Conservation (phyloP, 805 yeast species). For the Candida vaughaniae region DNA sequence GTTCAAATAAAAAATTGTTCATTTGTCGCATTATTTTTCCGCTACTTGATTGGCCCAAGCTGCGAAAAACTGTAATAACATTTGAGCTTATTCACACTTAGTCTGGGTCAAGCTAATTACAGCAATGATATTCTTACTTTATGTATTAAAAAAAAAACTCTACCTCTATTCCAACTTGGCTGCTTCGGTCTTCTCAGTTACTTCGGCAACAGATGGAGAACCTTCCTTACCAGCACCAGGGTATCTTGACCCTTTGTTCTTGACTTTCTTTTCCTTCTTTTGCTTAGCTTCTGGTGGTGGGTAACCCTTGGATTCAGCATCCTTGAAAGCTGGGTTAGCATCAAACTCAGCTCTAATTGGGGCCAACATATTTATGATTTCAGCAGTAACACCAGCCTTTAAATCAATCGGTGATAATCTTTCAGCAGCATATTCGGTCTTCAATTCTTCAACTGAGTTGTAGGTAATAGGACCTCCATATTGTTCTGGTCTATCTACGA, state of each 20-base stretch:
- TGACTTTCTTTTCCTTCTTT: constrained; percentile 72
- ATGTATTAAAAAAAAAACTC: too few relatives aligned
- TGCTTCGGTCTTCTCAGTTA: constrained; percentile 37
- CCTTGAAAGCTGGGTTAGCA: constrained; percentile 67
- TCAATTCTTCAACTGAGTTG: constrained; percentile 63
- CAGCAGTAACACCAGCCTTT: constrained; percentile 87
- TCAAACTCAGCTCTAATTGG: constrained; percentile 78
- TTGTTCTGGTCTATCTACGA: constrained; percentile 89
- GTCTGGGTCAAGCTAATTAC: too few relatives aligned
- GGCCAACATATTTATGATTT: constrained; percentile 73
- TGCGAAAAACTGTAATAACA: neutral
- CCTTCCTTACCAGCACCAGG: constrained; percentile 38
- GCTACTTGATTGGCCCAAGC: constrained; percentile 21
- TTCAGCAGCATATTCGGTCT: constrained; percentile 68
- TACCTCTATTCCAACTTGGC: constrained; percentile 31
- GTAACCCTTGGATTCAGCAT: constrained; percentile 75
- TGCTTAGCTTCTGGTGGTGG: constrained; percentile 66
- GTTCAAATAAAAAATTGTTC: constrained; percentile 7
- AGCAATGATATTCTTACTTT: too few relatives aligned
- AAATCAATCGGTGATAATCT: constrained; percentile 90
- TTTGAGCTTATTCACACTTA: too few relatives aligned
- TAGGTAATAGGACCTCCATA: constrained; percentile 92
- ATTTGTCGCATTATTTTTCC: constrained; percentile 17
- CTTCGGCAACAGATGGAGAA: constrained; percentile 21
- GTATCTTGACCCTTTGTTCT: constrained; percentile 86